Evolutionary conservation across 1,284 basidiomycete genomes (phyloP), one percentile per base, ranked within the genome.

Genomic region (Tilletia setariae): DNA sequence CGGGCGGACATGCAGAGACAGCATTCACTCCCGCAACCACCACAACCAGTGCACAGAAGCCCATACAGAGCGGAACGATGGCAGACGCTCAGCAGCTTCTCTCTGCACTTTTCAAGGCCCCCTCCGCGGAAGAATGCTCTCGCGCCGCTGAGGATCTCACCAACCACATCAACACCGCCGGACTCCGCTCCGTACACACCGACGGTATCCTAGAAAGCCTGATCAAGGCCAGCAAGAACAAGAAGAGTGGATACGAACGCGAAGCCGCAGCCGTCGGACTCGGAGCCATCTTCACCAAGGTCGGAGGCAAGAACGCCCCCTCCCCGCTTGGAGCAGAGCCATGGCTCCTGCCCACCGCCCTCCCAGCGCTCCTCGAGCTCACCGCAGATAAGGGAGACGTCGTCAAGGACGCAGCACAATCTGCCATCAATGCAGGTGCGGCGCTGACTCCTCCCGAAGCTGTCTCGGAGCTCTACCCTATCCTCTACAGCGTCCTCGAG

Each of bases 351-450:
- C 86, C 90, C 3, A 89, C 90, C 25, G 35, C 35, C 35, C 88
- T 98, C 63, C 87, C 92, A 13, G 83, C 88, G 65, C 84, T 98
- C 59, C 90, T 93, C 80, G 92, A 93, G 73, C 86, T 94, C 61
- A 90, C 92, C 83, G 91, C 92, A 86, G 95, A 98, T 84, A 97
- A 97, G 84, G 93, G 93, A 70, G 92, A 95, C 72, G 91, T 94
- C 49, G 93, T 97, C 67, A 89, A 92, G 71, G 84, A 86, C 63
- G 93, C 93, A 25, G 92, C 94, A 23, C 86, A 89, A 43, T 83
- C 88, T 15, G 93, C 95, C n/a, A 88, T 90, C 76, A 93, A 93
- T 82, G 86, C 90, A 49, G 89, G 97, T 75, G 84, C 96, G 75
- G 91, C 92, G 80, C 86, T 93, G 21, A 88, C 89, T 67, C 92